A percentile compares a stretch with the other conserved stretches of the same genome.
Evolutionary conservation across 352 stramenopile genomes (phyloP).

Genomic region (Phytopythium delawarense): DNA sequence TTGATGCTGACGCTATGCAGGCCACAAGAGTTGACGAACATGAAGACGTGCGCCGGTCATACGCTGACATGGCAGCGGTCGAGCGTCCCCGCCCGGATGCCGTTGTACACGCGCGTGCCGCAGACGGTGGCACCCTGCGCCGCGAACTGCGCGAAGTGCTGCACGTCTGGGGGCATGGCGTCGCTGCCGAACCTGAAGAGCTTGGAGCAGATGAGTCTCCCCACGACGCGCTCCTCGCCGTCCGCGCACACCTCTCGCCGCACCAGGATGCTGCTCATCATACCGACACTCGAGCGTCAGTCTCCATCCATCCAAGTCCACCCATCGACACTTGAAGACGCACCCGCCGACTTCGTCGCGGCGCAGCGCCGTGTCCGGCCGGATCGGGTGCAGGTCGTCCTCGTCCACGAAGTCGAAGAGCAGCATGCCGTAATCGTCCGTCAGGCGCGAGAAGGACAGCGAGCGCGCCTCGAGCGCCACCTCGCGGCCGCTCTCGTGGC

Average conservation of each 20-base stretch:
- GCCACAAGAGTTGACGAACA: not conserved
- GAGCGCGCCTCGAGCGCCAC: constrained; percentile 20
- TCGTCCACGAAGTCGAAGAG: constrained; percentile 33
- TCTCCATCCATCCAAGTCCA: constrained; percentile 7
- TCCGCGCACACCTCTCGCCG: constrained; percentile 37
- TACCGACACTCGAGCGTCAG: not conserved
- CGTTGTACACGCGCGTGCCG: constrained; percentile 45
- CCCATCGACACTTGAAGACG: constrained; percentile 14
- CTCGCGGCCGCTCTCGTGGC: constrained; percentile 16
- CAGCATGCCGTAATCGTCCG: constrained; percentile 18
- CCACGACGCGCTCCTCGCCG: constrained; percentile 48
- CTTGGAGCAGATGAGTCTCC: constrained; percentile 57
- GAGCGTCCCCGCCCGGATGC: constrained; percentile 15
- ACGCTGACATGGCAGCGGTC: constrained; percentile 7
- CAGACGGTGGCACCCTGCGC: constrained; percentile 28
- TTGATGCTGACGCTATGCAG: not conserved
- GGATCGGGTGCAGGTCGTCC: constrained; percentile 22
- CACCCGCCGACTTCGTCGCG: constrained; percentile 27
- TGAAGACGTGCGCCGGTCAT: not conserved
- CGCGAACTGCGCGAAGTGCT: constrained; percentile 32
- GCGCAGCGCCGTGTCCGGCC: constrained; percentile 10
- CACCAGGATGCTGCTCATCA: constrained; percentile 24
- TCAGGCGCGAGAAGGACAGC: constrained; percentile 24
- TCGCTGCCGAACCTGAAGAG: constrained; percentile 8
- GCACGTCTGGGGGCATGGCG: constrained; percentile 16